Evolutionary conservation across 2,329 filamentous ascomycete genomes (phyloP), one percentile per base, ranked within the genome.

Genomic region (Penicillium sp.): DNA sequence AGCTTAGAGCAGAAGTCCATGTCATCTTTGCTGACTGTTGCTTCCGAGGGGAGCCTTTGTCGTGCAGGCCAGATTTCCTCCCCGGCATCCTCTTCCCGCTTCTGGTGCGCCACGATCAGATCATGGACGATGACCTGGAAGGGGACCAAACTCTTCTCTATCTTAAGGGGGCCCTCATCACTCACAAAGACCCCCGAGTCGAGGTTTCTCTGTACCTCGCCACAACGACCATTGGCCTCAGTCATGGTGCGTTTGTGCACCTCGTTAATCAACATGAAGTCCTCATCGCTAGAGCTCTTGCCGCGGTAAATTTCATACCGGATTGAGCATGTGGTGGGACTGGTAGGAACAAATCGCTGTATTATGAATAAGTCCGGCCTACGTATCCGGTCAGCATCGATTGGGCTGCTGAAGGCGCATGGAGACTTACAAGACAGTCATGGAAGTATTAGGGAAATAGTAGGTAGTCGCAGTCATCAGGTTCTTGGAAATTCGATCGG

Each of bases 281-380:
- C 76, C 28, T 78, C 78, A 28, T 83, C 77, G 14, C 71, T 75
- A 2, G 80, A 75, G 61, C 77, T 67, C 62, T 80, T 81, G 74
- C 84, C 78, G 50, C 81, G 76, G 72, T 76, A 86, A 34, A 85
- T 79, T 61, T 86, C 81, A 65, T 84, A 84, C 54, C 75, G 73
- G 76, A 85, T 83, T 18, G 69, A 69, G 5, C 75, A 77, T 34
- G 70, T 75, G 36, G 69, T 74, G 0, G 81, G 72, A 0, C 73
- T 71, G 40, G 69, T 74, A 6, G 83, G 82, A 11, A 84, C 73
- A 61, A 83, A 81, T 49, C 81, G 73, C 63, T 84, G 80, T 57
- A 84, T 80, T 69, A 82, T 81, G 72, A 86, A 80, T 66, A 83
- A 83, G 25, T 65, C 70, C 33, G 78, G 74, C 3, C 77, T 79